Base-by-base conservation (phyloP, 768 basidiomycete genomes). In the Tricholoma furcatifolium region DNA sequence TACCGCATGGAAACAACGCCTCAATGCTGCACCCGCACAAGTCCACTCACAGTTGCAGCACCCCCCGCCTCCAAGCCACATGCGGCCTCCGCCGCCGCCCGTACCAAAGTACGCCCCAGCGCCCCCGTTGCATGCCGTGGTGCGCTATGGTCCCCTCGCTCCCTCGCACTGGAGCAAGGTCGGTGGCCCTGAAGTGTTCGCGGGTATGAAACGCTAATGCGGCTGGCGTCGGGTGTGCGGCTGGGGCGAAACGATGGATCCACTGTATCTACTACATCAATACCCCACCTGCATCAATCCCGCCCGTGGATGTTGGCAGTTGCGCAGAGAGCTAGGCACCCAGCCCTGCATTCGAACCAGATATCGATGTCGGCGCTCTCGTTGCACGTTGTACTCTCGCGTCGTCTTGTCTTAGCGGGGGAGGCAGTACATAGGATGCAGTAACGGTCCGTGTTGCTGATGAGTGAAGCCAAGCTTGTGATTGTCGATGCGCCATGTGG, bases 161-260 rank as follows among this genome's bases (percentile, higher is more conserved):
- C 55, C 68, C 17, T 84, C 87, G 34, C 80, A 67, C 6, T 88
- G 82, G 83, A 91, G 89, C 69, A 89, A 83, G 67, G 89, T 87
- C 32, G 74, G 81, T 15, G 89, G 89, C 6, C 89, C 89, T 1
- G 46, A 69, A 31, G 61, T 74, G 17, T 68, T 88, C 47, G 76
- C 77, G 31, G 89, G 89, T 32, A 80, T 91, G 80, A 78, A 82
- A 57, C 77, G 88, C 62, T 89, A 73, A 80, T 43, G 32, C n/a
- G 6, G 38, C 14, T 46, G 27, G 27, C 7, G 27, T 27, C 27
- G 27, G 3, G n/a, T n/a, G n/a, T 7, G 27, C 7, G 27, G 27
- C 7, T 7, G 27, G 27, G 27, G 27, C 27, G 7, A 27, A 7
- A 27, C 7, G 4, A 27, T 27, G 27, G 27, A 27, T 27, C 27